These are phyloP conservation scores for Azolla pinnata DNA, from an alignment of 75 land plant species.

Conservation along the genomic window DNA sequence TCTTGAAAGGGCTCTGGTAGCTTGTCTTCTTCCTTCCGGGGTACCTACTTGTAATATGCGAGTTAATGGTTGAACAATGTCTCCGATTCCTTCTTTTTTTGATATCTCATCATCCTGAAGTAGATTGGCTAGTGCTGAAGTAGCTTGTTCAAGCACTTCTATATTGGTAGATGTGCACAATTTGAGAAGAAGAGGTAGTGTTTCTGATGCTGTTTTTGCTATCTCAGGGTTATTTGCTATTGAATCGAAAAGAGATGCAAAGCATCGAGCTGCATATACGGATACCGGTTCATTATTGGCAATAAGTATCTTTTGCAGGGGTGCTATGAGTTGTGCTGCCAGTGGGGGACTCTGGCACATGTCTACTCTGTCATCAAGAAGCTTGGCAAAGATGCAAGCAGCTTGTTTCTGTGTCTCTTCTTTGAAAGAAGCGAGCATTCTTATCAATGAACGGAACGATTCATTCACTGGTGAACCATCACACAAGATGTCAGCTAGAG, in stretches of 20 bases:
- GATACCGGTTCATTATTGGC: conserved; percentile 21
- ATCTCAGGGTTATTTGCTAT: conserved; percentile 17
- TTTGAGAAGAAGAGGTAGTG: conserved; percentile 25
- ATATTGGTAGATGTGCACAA: conserved; percentile 29
- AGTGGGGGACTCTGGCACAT: conserved; percentile 30
- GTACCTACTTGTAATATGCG: conserved; percentile 35
- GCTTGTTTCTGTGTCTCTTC: conserved; percentile 29
- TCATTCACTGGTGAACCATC: conserved; percentile 37
- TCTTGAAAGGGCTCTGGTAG: conserved; percentile 31
- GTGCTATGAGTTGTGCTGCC: conserved; percentile 21
- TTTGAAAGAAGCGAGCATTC: conserved; percentile 20
- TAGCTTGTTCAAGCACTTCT: conserved; percentile 29
- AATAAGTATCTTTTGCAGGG: conserved; percentile 26
- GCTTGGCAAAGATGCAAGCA: conserved; percentile 30
- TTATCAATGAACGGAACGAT: conserved; percentile 22
- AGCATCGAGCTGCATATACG: conserved; percentile 38
- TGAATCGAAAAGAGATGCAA: conserved; percentile 33
- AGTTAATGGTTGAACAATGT: conserved; percentile 31
- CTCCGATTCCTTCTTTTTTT: conserved; percentile 29
- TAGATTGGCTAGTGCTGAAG: conserved; percentile 37
- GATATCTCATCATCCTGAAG: conserved; percentile 28
- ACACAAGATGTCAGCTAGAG: conserved; percentile 24
- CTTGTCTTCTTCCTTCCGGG: conserved; percentile 28
- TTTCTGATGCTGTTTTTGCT: conserved; percentile 21
- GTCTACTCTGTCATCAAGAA: conserved; percentile 27